Conservation (phyloP, 2,329 filamentous ascomycete species). For the Rhynchosporium graminicola region DNA sequence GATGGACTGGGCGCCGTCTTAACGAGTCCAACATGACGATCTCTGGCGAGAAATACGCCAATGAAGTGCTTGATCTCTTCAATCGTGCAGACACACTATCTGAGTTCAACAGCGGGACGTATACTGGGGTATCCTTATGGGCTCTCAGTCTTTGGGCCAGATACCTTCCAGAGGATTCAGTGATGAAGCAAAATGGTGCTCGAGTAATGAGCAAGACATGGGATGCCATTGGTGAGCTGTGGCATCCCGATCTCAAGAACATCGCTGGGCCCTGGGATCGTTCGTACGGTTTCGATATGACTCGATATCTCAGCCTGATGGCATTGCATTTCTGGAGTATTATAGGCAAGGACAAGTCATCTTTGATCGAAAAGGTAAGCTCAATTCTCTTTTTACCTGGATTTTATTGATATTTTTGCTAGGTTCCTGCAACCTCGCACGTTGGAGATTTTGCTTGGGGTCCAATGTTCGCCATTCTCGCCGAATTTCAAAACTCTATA, state of each 20-base stretch:
- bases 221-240: slow-evolving; percentile 53
- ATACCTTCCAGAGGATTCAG: slow-evolving; percentile 54
- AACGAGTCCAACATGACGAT: slow-evolving; percentile 60
- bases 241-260: slow-evolving; percentile 60
- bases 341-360: slow-evolving; percentile 47
- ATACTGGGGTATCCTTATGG: slow-evolving; percentile 61
- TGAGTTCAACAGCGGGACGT: slow-evolving; percentile 58
- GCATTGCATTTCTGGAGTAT: slow-evolving; percentile 60
- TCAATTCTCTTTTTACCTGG: neutral
- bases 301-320: slow-evolving; percentile 59
- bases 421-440: slow-evolving; percentile 50
- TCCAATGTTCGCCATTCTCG: slow-evolving; percentile 57
- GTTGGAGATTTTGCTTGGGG: slow-evolving; percentile 59
- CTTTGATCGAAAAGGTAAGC: slow-evolving; percentile 30
- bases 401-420: neutral
- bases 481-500: slow-evolving; percentile 50
- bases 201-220: slow-evolving; percentile 56
- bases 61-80: slow-evolving; percentile 58
- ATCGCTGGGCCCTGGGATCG: slow-evolving; percentile 67
- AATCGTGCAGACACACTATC: slow-evolving; percentile 56
- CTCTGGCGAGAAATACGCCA: slow-evolving; percentile 57
- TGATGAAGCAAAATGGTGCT: slow-evolving; percentile 54
- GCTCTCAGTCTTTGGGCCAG: slow-evolving; percentile 60
- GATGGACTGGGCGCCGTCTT: slow-evolving; percentile 57
- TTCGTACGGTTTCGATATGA: slow-evolving; percentile 65